These are phyloP conservation scores for Nakazawaea pomicola DNA, from an alignment of 805 yeast species.

Conservation along the genomic window DNA sequence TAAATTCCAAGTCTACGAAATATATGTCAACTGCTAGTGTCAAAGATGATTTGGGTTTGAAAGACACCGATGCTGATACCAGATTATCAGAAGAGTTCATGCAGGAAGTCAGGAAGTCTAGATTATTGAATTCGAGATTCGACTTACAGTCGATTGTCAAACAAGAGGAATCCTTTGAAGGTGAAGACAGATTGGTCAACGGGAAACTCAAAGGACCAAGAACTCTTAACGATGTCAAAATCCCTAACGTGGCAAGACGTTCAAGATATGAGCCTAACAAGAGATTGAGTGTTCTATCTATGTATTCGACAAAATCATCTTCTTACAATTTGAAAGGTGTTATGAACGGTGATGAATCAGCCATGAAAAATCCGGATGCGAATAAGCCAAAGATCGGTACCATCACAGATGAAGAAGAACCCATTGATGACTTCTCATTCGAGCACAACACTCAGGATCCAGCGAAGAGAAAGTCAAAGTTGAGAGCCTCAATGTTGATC, in stretches of 20 bases:
- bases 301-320: slow-evolving; percentile 65
- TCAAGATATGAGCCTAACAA: slow-evolving; percentile 62
- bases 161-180: slow-evolving; percentile 18
- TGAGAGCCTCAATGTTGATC: slow-evolving; percentile 18
- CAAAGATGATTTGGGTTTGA: slow-evolving; percentile 19
- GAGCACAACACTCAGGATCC: slow-evolving; percentile 8
- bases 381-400: slow-evolving; percentile 7
- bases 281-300: slow-evolving; percentile 65
- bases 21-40: slow-evolving; percentile 16
- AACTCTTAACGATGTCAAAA: slow-evolving; percentile 55
- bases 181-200: slow-evolving; percentile 15
- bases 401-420: slow-evolving; percentile 6
- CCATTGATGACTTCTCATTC: slow-evolving; percentile 11
- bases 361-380: slow-evolving; percentile 1
- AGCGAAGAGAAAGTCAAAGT: slow-evolving; percentile 25
- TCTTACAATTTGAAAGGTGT: slow-evolving; percentile 51
- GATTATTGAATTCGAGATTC: slow-evolving; percentile 38
- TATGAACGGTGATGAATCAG: slow-evolving; percentile 23
- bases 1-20: slow-evolving; percentile 11
- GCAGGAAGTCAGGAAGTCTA: slow-evolving; percentile 38
- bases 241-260: slow-evolving; percentile 68
- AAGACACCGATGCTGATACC: slow-evolving; percentile 15
- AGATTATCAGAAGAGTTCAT: slow-evolving; percentile 39
- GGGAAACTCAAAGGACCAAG: slow-evolving; percentile 32
- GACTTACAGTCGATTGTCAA: slow-evolving; percentile 19